Evolutionary conservation across 148 eudicot genomes (phyloP), one percentile per base, ranked within the genome.

Genomic region (Polygonum maritimum): DNA sequence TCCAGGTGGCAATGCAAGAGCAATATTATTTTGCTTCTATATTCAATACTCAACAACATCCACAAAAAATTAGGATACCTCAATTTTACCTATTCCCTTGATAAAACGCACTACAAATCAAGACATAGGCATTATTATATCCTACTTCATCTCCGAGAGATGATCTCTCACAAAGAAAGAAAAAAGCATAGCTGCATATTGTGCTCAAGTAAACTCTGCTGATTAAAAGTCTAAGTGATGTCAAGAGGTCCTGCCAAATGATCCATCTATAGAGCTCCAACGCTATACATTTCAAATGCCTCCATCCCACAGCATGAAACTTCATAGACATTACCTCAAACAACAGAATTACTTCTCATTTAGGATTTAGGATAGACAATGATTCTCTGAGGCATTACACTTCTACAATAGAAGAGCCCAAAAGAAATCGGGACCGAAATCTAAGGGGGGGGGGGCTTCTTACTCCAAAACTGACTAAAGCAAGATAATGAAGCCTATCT

Each of bases 1-100:
- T 88, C 93, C 97, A 31, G 89, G 88, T 49, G 92, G 87, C 79
- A 88, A 90, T 48, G 98, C n/a, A n/a, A n/a, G n/a, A n/a, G n/a
- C n/a, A n/a, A n/a, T n/a, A n/a, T n/a, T n/a, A n/a, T n/a, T n/a
- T n/a, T n/a, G n/a, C n/a, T n/a, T n/a, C n/a, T n/a, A n/a, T n/a
- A n/a, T n/a, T n/a, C n/a, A n/a, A n/a, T n/a, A n/a, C n/a, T n/a
- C n/a, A n/a, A n/a, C n/a, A n/a, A n/a, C n/a, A n/a, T n/a, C n/a
- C n/a, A n/a, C n/a, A n/a, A n/a, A n/a, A n/a, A n/a, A n/a, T n/a
- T n/a, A n/a, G n/a, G n/a, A n/a, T n/a, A n/a, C n/a, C n/a, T n/a
- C n/a, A n/a, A n/a, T n/a, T n/a, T n/a, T 10, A 41, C 9, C 45
- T 41, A 41, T 41, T 41, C 8, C 45, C 45, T 41, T 41, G 45